Evolutionary conservation across 2,329 filamentous ascomycete genomes (phyloP), one percentile per base, ranked within the genome.

Genomic region (Sporothrix mexicana): DNA sequence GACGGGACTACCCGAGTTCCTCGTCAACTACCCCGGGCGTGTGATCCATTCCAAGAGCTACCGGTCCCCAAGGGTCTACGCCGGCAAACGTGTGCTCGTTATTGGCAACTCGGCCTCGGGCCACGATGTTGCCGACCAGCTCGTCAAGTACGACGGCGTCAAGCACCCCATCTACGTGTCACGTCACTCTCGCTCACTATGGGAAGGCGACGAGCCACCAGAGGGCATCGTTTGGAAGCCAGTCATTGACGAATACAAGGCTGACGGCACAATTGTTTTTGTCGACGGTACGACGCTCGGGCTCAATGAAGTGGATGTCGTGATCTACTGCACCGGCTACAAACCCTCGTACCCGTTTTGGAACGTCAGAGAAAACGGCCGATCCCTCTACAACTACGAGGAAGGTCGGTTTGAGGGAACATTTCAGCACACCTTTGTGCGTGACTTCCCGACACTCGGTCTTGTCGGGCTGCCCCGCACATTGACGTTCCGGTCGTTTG

Each of bases 321-420:
- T 98, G 6, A 80, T 98, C 41, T 98, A 96, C 81, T 94, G 93
- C 79, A 98, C 95, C 0, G 95, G 95, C 0, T 98, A 97, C 78
- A 88, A 96, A 74, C 97, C 93, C 81, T 91, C 91, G 2, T 93
- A 92, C 72, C 94, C 94, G 0, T 98, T 97, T 78, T 88, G 86
- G 87, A 87, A 88, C 73, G 73, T 69, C 5, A 74, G 79, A 9
- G 77, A 73, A 0, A 86, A 85, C 43, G 86, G 86, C 0, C 81
- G 84, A 0, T 76, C 80, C 0, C 74, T 90, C 1, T 90, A 81
- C 76, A 84, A 88, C 76, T 88, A 90, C 75, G 73, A 78, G 0
- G 73, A 78, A 0, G 82, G 83, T 41, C 84, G 82, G 23, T 77
- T 89, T 1, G 72, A 82, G 0, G 81, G 82, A 0, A 83, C 75